Evolutionary conservation across 2,329 filamentous ascomycete species (phyloP).

Genomic region (Pseudogymnoascus sp.): DNA sequence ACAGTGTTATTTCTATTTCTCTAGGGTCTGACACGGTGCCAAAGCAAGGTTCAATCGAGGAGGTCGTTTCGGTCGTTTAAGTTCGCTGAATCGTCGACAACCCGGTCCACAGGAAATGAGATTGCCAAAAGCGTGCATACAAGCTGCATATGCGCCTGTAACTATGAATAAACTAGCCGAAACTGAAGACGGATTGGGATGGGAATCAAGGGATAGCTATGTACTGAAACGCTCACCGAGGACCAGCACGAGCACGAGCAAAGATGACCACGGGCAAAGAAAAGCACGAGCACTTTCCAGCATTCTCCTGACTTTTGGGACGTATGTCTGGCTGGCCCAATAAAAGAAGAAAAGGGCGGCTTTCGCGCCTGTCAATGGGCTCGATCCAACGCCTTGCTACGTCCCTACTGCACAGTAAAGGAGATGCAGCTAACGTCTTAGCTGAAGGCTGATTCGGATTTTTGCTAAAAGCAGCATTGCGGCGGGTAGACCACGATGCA

Average conservation of each 20-base stretch:
- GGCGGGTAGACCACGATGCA: conserved; percentile 6
- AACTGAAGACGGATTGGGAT: conserved; percentile 8
- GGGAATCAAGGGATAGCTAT: not conserved
- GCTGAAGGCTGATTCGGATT: not conserved
- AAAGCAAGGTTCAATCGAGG: not conserved
- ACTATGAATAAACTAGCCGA: conserved; percentile 6
- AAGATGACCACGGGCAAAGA: too few species aligned
- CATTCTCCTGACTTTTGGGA: not conserved
- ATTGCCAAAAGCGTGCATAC: conserved; percentile 2
- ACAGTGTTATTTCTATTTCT: not conserved
- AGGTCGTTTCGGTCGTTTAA: not conserved
- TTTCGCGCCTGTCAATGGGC: conserved; percentile 4
- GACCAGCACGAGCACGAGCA: not conserved
- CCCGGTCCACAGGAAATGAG: conserved; percentile 10
- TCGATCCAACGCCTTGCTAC: not conserved
- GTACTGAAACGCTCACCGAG: conserved; percentile 7
- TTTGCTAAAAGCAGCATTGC: conserved; percentile 11
- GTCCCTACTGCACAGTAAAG: conserved; percentile 5
- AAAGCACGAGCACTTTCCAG: not conserved
- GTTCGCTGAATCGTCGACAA: conserved; percentile 11
- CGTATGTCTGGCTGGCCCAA: not conserved
- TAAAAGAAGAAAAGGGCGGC: not conserved
- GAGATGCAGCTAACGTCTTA: not conserved
- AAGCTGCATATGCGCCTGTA: conserved; percentile 10
- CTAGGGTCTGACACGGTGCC: conserved; percentile 1